These are phyloP conservation scores for Camelina laxa DNA, from an alignment of 345 rosid genomes.

Conservation along the genomic window DNA sequence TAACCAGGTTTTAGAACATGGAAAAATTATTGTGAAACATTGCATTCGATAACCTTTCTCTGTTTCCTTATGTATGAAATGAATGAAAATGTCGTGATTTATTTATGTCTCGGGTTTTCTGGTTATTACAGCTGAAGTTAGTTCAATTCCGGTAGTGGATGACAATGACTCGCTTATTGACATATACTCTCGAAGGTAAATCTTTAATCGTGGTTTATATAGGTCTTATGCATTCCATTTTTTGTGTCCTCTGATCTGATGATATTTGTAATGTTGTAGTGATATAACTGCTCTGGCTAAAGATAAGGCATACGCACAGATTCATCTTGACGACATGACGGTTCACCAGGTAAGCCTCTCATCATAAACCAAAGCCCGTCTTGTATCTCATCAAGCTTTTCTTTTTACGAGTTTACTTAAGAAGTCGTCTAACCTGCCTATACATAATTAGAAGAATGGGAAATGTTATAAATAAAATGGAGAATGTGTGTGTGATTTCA, in stretches of 20 bases:
- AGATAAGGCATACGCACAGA: slow-evolving; percentile 90
- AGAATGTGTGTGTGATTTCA: slow-evolving; percentile 31
- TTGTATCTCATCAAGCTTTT: slow-evolving; percentile 3
- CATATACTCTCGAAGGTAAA: slow-evolving; percentile 80
- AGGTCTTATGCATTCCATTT: slow-evolving; percentile 11
- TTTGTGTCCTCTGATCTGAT: slow-evolving; percentile 25
- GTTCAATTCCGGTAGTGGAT: slow-evolving; percentile 90
- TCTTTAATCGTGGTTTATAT: background rate
- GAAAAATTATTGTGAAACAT: slow-evolving; percentile 1
- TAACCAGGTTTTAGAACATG: slow-evolving; percentile 6
- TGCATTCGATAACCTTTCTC: slow-evolving; percentile 9
- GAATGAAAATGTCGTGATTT: slow-evolving; percentile 1
- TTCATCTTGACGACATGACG: slow-evolving; percentile 87
- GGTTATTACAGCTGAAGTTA: slow-evolving; percentile 73
- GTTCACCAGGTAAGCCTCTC: slow-evolving; percentile 75
- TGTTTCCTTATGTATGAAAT: background rate
- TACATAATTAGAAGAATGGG: slow-evolving; percentile 1
- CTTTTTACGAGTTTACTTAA: background rate
- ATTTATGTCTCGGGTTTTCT: slow-evolving; percentile 21
- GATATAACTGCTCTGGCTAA: slow-evolving; percentile 90
- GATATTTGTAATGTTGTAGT: slow-evolving; percentile 48
- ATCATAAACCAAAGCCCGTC: slow-evolving; percentile 17
- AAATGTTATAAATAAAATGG: background rate
- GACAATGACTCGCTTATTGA: slow-evolving; percentile 84
- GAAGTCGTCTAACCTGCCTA: background rate